Conservation (phyloP, 352 stramenopile genomes). For the Globisporangium okanoganense region DNA sequence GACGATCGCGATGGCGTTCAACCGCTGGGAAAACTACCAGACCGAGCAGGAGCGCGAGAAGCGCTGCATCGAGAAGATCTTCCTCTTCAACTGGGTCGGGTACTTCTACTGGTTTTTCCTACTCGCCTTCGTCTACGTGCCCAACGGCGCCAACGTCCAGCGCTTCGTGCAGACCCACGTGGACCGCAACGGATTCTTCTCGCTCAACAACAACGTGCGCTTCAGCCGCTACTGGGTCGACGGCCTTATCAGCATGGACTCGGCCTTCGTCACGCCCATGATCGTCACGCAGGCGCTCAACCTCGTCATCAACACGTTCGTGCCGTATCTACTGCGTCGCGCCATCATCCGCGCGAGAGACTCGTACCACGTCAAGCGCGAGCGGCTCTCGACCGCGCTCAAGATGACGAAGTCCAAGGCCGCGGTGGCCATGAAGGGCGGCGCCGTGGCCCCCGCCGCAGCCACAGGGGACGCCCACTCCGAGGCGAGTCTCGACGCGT, state of each 20-base stretch:
- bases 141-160: slow-evolving; percentile 47
- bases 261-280: slow-evolving; percentile 62
- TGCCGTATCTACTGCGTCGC: slow-evolving; percentile 44
- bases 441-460: background rate
- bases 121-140: slow-evolving; percentile 58
- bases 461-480: slow-evolving; percentile 2
- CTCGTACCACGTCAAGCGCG: slow-evolving; percentile 52
- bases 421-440: background rate
- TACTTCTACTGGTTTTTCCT: slow-evolving; percentile 77
- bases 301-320: slow-evolving; percentile 64
- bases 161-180: slow-evolving; percentile 34
- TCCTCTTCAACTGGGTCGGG: slow-evolving; percentile 69
- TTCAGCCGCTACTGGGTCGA: slow-evolving; percentile 63
- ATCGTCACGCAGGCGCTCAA: slow-evolving; percentile 70
- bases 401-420: slow-evolving; percentile 16
- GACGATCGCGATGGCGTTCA: slow-evolving; percentile 43
- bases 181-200: slow-evolving; percentile 34
- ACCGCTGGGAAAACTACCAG: slow-evolving; percentile 61
- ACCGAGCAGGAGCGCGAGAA: slow-evolving; percentile 50
- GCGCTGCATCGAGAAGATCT: slow-evolving; percentile 58
- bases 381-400: slow-evolving; percentile 29
- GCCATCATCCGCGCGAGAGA: slow-evolving; percentile 44
- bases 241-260: slow-evolving; percentile 58
- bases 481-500: slow-evolving; percentile 13
- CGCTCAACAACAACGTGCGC: slow-evolving; percentile 30